These are phyloP conservation scores for Canna indica DNA, from an alignment of 176 grass and related monocot genomes.

Conservation along the genomic window DNA sequence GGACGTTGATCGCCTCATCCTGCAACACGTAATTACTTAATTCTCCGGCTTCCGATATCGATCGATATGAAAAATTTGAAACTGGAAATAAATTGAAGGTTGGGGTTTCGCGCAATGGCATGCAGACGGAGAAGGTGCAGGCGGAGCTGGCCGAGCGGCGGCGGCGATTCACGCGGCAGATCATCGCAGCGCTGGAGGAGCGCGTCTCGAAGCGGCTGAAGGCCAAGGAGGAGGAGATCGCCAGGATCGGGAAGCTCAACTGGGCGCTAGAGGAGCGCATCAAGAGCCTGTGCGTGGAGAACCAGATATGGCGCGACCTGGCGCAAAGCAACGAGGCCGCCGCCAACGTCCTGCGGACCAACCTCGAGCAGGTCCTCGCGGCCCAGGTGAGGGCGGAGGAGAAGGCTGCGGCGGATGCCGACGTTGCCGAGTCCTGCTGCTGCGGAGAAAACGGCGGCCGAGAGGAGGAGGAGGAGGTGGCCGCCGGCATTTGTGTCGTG, in stretches of 20 bases:
- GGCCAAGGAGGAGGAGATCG: slow-evolving; percentile 54
- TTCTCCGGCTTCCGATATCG: no score
- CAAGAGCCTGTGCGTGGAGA: slow-evolving; percentile 36
- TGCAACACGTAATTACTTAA: slow-evolving; percentile 38
- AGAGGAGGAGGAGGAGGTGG: background rate
- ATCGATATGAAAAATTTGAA: no score
- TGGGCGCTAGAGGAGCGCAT: slow-evolving; percentile 49
- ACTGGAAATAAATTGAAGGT: no score
- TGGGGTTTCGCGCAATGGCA: no score
- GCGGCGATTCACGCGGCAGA: slow-evolving; percentile 14
- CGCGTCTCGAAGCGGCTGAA: slow-evolving; percentile 33
- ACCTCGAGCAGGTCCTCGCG: slow-evolving; percentile 43
- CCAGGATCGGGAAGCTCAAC: slow-evolving; percentile 32
- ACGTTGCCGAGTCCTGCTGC: slow-evolving; percentile 61
- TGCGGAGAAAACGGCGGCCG: slow-evolving; percentile 34
- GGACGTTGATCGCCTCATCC: slow-evolving; percentile 45
- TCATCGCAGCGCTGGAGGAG: slow-evolving; percentile 28
- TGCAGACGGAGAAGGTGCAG: slow-evolving; percentile 44
- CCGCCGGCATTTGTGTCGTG: background rate
- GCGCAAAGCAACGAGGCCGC: slow-evolving; percentile 51
- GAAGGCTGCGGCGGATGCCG: background rate
- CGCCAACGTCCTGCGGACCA: slow-evolving; percentile 30
- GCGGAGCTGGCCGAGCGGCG: slow-evolving; percentile 35
- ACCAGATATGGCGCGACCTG: slow-evolving; percentile 54
- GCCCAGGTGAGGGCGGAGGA: background rate